Conservation (phyloP, 768 basidiomycete genomes). For the Antrodiella citrinella region DNA sequence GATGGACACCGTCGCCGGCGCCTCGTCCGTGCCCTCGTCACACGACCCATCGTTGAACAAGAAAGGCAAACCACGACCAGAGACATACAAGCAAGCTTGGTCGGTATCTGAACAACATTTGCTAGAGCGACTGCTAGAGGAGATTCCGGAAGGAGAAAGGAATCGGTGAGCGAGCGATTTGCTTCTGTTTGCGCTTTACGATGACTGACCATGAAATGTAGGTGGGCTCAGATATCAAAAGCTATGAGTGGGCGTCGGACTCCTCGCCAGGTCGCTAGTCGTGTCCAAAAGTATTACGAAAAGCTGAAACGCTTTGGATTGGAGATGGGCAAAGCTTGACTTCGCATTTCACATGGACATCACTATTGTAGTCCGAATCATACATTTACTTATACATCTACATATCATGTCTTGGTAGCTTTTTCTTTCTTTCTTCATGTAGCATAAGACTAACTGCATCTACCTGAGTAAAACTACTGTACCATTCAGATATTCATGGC, state of each 20-base stretch:
- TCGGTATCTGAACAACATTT: slow-evolving; percentile 67
- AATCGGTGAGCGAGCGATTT: slow-evolving; percentile 43
- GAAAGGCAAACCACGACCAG: slow-evolving; percentile 39
- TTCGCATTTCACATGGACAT: too few species aligned
- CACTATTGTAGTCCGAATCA: too few species aligned
- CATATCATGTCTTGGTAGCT: neutral
- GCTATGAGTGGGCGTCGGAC: slow-evolving; percentile 76
- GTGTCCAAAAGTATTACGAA: slow-evolving; percentile 84
- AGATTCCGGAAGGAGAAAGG: slow-evolving; percentile 71
- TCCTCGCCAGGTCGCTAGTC: slow-evolving; percentile 79
- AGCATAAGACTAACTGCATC: too few species aligned
- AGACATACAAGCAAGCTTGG: slow-evolving; percentile 84
- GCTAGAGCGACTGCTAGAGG: slow-evolving; percentile 63
- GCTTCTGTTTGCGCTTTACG: neutral
- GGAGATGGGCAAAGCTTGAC: slow-evolving; percentile 20
- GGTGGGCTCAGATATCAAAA: slow-evolving; percentile 75
- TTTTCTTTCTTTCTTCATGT: neutral
- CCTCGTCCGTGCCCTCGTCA: neutral
- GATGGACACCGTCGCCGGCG: neutral
- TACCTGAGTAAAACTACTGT: too few species aligned
- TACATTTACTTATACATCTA: too few species aligned
- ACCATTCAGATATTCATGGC: too few species aligned
- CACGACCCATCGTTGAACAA: slow-evolving; percentile 10
- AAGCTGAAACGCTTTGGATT: slow-evolving; percentile 73
- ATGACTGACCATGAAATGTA: slow-evolving; percentile 21